Conservation (phyloP, 305 asterid genomes). For the Solanum chacoense region DNA sequence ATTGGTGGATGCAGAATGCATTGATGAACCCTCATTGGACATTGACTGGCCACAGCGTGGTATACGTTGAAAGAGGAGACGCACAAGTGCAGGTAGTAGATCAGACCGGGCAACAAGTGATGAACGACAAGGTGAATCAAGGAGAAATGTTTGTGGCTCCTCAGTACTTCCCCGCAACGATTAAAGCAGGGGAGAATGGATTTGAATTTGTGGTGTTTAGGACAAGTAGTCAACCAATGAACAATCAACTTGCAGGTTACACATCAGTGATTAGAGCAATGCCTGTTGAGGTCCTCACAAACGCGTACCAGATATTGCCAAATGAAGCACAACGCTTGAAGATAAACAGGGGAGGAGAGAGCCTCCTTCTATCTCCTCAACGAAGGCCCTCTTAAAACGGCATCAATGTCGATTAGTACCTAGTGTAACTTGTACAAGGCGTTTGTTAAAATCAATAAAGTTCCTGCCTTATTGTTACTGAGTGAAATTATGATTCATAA, state of each 20-base stretch:
- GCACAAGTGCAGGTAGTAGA: constrained; percentile 35
- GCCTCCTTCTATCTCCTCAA: constrained; percentile 25
- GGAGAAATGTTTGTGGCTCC: constrained; percentile 57
- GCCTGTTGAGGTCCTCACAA: constrained; percentile 48
- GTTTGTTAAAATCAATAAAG: background rate
- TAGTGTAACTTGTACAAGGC: background rate
- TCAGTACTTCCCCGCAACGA: constrained; percentile 18
- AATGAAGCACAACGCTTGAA: constrained; percentile 8
- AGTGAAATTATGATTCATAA: background rate
- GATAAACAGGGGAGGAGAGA: constrained; percentile 45
- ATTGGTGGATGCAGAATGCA: constrained; percentile 23
- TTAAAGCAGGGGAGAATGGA: constrained; percentile 31
- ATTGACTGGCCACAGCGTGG: constrained; percentile 30
- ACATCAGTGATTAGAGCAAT: constrained; percentile 44
- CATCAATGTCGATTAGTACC: background rate
- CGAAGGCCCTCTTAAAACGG: background rate
- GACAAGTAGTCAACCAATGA: constrained; percentile 44
- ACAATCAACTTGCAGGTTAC: constrained; percentile 41
- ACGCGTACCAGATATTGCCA: constrained; percentile 40
- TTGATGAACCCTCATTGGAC: constrained; percentile 41
- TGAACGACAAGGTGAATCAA: constrained; percentile 35
- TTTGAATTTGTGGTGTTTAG: constrained; percentile 49
- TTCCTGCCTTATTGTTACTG: background rate
- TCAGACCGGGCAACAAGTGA: constrained; percentile 30
- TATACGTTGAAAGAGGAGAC: constrained; percentile 41